Percentiles rank a stretch among this genome's conserved stretches.
Conservation (phyloP, 495 filamentous ascomycete species). For the Annulohypoxylon stygium region DNA sequence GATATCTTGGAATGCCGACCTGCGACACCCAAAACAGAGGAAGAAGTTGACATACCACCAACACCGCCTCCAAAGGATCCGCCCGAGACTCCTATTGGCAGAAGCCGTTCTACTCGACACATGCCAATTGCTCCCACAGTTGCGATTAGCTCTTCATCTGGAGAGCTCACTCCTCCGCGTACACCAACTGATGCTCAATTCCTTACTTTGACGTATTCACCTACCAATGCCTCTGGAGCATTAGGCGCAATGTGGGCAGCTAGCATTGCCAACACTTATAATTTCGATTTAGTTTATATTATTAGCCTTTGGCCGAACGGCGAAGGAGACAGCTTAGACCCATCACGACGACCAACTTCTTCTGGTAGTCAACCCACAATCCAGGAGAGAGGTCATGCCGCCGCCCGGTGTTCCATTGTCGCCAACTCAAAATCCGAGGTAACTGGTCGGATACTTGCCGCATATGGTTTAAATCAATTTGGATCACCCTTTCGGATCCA, state of each 20-base stretch:
- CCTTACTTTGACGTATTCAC: constrained; percentile 35
- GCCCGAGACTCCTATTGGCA: constrained; percentile 47
- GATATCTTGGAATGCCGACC: constrained; percentile 58
- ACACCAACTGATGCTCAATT: constrained; percentile 42
- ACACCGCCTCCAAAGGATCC: constrained; percentile 38
- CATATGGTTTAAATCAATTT: constrained; percentile 55
- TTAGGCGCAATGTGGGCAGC: constrained; percentile 56
- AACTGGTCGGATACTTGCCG: constrained; percentile 58
- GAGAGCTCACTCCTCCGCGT: constrained; percentile 39
- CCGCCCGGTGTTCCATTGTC: constrained; percentile 7
- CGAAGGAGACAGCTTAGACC: constrained; percentile 2
- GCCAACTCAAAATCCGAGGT: constrained; percentile 28
- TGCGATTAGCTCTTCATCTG: constrained; percentile 38
- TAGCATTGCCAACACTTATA: constrained; percentile 55
- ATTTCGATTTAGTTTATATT: constrained; percentile 60
- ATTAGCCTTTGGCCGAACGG: constrained; percentile 59
- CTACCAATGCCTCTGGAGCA: constrained; percentile 25
- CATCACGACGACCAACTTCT: constrained; percentile 9
- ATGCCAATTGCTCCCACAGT: constrained; percentile 46
- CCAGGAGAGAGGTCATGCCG: not conserved
- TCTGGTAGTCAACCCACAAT: not conserved
- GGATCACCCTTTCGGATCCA: constrained; percentile 56
- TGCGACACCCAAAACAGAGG: constrained; percentile 18
- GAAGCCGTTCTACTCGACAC: constrained; percentile 47
- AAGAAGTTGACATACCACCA: constrained; percentile 33